A percentile compares a stretch with the other conserved stretches of the same genome.
Conservation (phyloP, 2,329 filamentous ascomycete species). For the Exophiala mesophila region DNA sequence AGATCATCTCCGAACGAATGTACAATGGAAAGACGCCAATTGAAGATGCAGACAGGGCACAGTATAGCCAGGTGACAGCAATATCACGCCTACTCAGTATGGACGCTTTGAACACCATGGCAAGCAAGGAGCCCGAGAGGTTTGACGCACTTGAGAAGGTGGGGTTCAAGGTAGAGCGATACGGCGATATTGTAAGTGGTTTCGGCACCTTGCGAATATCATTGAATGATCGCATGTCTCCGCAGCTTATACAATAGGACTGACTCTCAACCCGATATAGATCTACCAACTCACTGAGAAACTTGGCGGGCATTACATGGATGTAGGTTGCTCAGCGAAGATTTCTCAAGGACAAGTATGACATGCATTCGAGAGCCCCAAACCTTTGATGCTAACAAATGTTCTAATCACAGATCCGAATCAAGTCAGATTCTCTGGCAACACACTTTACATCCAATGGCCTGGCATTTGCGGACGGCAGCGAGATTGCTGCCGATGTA, state of each 20-base stretch:
- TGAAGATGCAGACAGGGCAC: constrained; percentile 21
- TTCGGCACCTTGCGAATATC: no score
- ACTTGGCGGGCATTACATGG: constrained; percentile 46
- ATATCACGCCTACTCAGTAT: constrained; percentile 32
- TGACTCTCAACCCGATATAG: no score
- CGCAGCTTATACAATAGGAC: no score
- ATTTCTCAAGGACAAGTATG: constrained; percentile 36
- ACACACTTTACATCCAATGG: constrained; percentile 36
- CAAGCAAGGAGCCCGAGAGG: constrained; percentile 32
- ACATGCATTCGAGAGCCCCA: constrained; percentile 2
- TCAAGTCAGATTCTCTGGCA: constrained; percentile 38
- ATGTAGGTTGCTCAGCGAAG: constrained; percentile 40
- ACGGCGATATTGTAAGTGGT: constrained; percentile 35
- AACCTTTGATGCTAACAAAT: background rate
- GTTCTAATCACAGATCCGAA: constrained; percentile 35
- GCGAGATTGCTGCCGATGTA: constrained; percentile 40
- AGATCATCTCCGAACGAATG: constrained; percentile 16
- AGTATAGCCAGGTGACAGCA: constrained; percentile 29
- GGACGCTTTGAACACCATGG: constrained; percentile 26
- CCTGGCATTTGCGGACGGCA: constrained; percentile 42
- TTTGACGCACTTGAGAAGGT: constrained; percentile 40
- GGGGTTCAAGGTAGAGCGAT: constrained; percentile 40
- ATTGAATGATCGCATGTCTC: no score
- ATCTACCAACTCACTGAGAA: constrained; percentile 38
- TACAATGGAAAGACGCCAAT: constrained; percentile 25